Evolutionary conservation across 129 eudicot genomes (phyloP), one percentile per base, ranked within the genome.

Genomic region (sunflower (Helianthus annuus)): DNA sequence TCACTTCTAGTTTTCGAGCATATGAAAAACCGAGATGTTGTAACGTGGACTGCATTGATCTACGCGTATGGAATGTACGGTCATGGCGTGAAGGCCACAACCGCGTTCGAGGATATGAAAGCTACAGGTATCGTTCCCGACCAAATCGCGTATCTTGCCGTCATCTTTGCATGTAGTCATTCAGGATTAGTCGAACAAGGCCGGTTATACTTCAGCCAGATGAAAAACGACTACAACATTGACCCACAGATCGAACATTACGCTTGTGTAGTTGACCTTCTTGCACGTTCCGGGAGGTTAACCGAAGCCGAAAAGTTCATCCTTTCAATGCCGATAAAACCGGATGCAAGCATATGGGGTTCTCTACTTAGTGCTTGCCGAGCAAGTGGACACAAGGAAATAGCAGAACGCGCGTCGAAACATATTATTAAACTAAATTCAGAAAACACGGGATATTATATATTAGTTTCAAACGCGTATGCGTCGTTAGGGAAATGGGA

Each of bases 291-390:
- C 9, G 93, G 96, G 52, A 52, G 27, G 54, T 74, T 78, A 61
- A 44, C 70, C 19, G 93, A 86, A 82, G 90, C 96, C 27, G 93
- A 90, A 68, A 75, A 90, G 2, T 83, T 90, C 14, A 78, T 90
- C 49, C 71, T 61, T 76, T 84, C 90, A 39, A 86, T 89, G 93
- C 96, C 96, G 3, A 22, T 76, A 68, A 69, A 65, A 32, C 92
- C 96, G 2, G 92, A 86, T 82, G 85, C 83, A 70, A 89, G 96
- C 83, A 86, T 89, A 72, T 90, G 96, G 96, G 93, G 90, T 55
- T 38, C 82, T 49, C 78, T 90, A 75, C 96, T 90, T 29, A 80
- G 96, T 73, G 92, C 86, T 54, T 84, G 89, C 48, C 79, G 91
- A 60, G 51, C 82, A 65, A 83, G 68, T 40, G 88, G 85, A 71